Base-by-base conservation (phyloP, 805 yeast species). In the Teunomyces stri region DNA sequence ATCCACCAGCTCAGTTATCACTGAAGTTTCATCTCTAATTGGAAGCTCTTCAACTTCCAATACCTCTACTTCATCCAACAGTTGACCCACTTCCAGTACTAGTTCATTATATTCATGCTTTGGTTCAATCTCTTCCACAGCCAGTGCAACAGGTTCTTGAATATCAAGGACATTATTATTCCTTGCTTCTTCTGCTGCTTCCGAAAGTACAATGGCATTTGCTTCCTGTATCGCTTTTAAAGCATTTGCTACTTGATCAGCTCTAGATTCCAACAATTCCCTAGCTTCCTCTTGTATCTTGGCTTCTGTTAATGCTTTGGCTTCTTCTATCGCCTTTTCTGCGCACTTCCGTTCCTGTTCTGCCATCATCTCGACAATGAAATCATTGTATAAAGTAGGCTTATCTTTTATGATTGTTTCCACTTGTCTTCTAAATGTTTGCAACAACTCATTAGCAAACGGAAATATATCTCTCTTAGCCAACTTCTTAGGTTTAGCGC, bases 401-500 rank as follows among this genome's bases (percentile, higher is more conserved):
- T 54, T 54, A 2, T 60, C 61, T 42, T 68, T 69, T 27, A 67
- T 45, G 12, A 61, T 51, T 1, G 54, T 49, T 28, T 72, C 77
- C 15, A 67, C 58, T 5, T 59, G 65, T 20, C 65, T 55, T 51
- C 65, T 62, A 38, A 58, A 57, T 13, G 50, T 53, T 18, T 59
- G 62, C 31, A 68, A 57, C 15, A 73, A 51, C 15, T 73, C 78
- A 43, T 57, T 59, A 4, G 68, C 64, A 45, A 68, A 64, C 0
- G 77, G 76, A 43, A 71, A 72, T 2, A 73, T 60, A 50, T 73
- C 76, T 44, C 67, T 62, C 46, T 72, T 72, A 2, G 77, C 76
- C 6, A 72, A 55, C 44, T 64, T 69, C 45, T 72, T 72, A 2
- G 53, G 39, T 47, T 65, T 69, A 16, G 57, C 44, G 5, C 46